phyloP scores from a whole-genome alignment of 2,329 filamentous ascomycete species.

The Cordyceps farinosa region DNA sequence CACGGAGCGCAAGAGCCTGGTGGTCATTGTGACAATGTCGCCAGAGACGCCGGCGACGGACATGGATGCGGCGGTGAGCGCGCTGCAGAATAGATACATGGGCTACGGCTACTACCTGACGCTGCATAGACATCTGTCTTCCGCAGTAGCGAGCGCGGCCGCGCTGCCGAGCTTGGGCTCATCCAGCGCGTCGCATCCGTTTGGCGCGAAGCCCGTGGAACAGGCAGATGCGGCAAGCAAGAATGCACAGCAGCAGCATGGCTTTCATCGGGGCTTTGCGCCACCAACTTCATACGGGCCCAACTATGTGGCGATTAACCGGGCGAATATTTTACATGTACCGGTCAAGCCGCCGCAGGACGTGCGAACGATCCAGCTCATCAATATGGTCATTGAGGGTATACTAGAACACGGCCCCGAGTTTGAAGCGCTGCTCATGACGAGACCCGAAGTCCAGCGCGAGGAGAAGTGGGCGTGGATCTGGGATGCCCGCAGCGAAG shows the following conservation, averaged over 20 bases:
- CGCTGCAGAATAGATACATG: slow-evolving; percentile 77
- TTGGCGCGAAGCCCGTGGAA: slow-evolving; percentile 68
- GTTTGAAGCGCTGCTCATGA: slow-evolving; percentile 92
- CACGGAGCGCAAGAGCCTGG: slow-evolving; percentile 65
- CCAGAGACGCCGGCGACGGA: slow-evolving; percentile 78
- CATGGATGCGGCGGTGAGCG: slow-evolving; percentile 75
- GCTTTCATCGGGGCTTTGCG: slow-evolving; percentile 62
- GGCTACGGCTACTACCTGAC: slow-evolving; percentile 80
- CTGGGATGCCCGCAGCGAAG: slow-evolving; percentile 77
- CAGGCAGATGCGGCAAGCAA: slow-evolving; percentile 31
- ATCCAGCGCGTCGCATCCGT: slow-evolving; percentile 57
- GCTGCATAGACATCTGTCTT: slow-evolving; percentile 79
- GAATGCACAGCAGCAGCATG: slow-evolving; percentile 41
- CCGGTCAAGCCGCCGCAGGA: slow-evolving; percentile 73
- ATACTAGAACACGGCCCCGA: slow-evolving; percentile 77
- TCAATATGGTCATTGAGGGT: slow-evolving; percentile 82
- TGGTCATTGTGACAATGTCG: slow-evolving; percentile 77
- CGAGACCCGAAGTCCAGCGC: slow-evolving; percentile 72
- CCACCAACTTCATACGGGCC: slow-evolving; percentile 67
- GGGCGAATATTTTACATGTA: slow-evolving; percentile 57
- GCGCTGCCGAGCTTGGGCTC: slow-evolving; percentile 30
- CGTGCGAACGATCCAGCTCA: slow-evolving; percentile 73
- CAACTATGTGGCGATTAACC: slow-evolving; percentile 39
- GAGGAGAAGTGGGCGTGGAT: slow-evolving; percentile 94
- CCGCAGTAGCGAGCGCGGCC: slow-evolving; percentile 53